Evolutionary conservation across 1,139 yeast species (phyloP).

Genomic region (Kurtzmaniella quercitrusa): DNA sequence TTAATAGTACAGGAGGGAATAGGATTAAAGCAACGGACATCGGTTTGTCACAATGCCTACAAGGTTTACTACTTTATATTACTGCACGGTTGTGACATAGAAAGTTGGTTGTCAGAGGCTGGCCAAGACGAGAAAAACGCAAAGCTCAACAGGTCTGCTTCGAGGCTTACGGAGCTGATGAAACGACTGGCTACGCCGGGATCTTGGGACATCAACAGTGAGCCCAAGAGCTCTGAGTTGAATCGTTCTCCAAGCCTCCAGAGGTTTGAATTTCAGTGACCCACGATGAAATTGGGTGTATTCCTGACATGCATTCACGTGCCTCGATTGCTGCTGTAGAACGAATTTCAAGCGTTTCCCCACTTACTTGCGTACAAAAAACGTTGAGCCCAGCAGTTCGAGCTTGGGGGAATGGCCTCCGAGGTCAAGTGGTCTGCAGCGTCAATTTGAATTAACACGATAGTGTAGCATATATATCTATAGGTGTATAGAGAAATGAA

Average conservation of each 20-base stretch:
- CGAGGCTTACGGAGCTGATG: background rate
- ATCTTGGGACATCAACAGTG: background rate
- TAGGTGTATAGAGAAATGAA: no score
- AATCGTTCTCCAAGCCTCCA: background rate
- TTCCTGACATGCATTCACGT: background rate
- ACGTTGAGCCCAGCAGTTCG: no score
- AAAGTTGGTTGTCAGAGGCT: constrained; percentile 22
- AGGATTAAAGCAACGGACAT: constrained; percentile 18
- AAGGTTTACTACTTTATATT: constrained; percentile 18
- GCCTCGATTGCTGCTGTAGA: background rate
- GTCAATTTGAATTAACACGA: no score
- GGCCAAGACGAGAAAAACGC: background rate
- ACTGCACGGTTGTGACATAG: constrained; percentile 10
- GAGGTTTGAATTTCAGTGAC: background rate
- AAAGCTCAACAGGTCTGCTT: background rate
- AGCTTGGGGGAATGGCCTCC: no score
- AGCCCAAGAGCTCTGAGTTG: background rate
- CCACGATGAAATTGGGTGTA: no score
- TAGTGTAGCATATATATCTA: no score
- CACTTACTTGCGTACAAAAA: no score
- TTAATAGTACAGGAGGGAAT: constrained; percentile 30
- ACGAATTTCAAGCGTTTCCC: background rate
- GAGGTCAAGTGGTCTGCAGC: no score
- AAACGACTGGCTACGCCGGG: background rate
- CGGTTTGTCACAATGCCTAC: constrained; percentile 18